Base-by-base conservation (phyloP, 2,329 filamentous ascomycete species). In the Beauveria caledonica region DNA sequence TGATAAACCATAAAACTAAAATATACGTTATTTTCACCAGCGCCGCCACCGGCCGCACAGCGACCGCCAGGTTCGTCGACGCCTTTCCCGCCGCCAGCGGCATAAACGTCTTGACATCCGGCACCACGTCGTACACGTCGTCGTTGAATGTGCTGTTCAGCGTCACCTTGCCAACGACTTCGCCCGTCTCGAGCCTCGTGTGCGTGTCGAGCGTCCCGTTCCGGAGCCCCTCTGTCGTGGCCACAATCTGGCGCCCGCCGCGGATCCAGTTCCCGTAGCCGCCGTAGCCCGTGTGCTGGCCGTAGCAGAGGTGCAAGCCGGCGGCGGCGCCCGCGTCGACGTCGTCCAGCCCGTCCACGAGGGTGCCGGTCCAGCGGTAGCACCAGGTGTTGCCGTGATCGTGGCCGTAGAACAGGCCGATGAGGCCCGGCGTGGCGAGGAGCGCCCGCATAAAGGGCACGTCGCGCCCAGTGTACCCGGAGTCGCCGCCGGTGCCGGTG, bases 251-350 rank as follows among this genome's bases (percentile, higher is more conserved):
- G 1, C 83, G 74, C 5, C 77, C 76, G 1, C 85, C 86, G 0
- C 85, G 77, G 8, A 77, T 77, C 79, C 80, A 86, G 40, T 75
- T 73, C 0, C 84, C 82, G 63, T 87, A 87, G 0, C 86, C 86
- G 0, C 85, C 86, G 60, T 87, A 87, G 1, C 86, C 85, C 0
- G 81, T 79, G 63, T 85, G 84, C 63, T 86, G 80, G 2, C 83
- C 82, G 66, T 84, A 86, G 63, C 76, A 78, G 13, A 78, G 61
- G 48, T 72, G 69, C 23, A 71, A 62, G 1, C 74, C 75, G 19
- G 29, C 8, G 10, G 7, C 40, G n/a, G 44, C 3, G 48, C 7
- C 27, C 45, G 73, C 51, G n/a, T 33, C 51, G 42, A 58, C 49
- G 1, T 70, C 8, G 62, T 60, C 25, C 73, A 63, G 54, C 13